Evolutionary conservation across 2,329 filamentous ascomycete genomes (phyloP), one percentile per base, ranked within the genome.

Genomic region (Sarocladium kiliense): DNA sequence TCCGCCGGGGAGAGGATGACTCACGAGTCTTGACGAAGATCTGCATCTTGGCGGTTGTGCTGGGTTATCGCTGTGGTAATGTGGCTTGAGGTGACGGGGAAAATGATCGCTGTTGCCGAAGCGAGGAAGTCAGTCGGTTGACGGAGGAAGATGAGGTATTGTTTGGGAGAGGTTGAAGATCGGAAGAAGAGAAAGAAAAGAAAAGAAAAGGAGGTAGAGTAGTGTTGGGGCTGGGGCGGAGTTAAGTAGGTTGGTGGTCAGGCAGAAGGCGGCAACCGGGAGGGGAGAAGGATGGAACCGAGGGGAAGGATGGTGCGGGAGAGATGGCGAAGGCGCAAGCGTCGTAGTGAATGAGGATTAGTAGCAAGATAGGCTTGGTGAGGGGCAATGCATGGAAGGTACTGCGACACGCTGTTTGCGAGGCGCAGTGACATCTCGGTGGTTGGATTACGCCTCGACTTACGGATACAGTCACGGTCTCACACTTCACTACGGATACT

Each of bases 21-120:
- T 82, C 80, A 91, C 87, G 84, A 65, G 91, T 96, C 87, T 96
- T 96, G 68, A 96, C 92, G 76, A 96, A 97, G 82, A 97, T 96
- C 83, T 96, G 92, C 92, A 96, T 95, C 74, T 63, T 85, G 75
- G 62, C 71, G 68, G 65, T 65, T 64, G 57, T 60, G 59, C 34
- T 56, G 62, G 36, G 57, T n/a, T 64, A 60, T 62, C 54, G 62
- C 56, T 63, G 59, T 54, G 54, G 57, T 55, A 59, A 39, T 39
- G 11, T 44, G 53, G 54, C 54, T 51, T 61, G 56, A 56, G 55
- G 41, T 55, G 51, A 55, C 55, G 56, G 27, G 45, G 54, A 23
- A 57, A 53, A 47, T 44, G 53, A 53, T 58, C 32, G 49, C 27
- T 53, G 45, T 21, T 36, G 50, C 32, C 55, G 12, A 54, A 18